These are phyloP conservation scores for Evernia prunastri DNA, from an alignment of 495 filamentous ascomycete genomes.

Conservation along the genomic window DNA sequence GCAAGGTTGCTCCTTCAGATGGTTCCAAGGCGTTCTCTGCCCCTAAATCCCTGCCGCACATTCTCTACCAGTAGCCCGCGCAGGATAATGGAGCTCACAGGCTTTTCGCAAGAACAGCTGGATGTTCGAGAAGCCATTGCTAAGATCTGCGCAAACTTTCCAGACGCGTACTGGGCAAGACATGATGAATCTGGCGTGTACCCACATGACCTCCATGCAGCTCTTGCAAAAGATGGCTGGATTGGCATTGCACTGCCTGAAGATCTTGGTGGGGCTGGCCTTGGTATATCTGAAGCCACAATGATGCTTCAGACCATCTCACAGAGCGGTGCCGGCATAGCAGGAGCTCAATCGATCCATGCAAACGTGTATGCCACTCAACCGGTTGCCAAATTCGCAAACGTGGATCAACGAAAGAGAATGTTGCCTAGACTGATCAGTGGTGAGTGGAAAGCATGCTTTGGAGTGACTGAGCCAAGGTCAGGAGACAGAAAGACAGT, in stretches of 20 bases:
- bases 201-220: slow-evolving; percentile 66
- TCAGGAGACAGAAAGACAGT: slow-evolving; percentile 4
- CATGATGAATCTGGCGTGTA: slow-evolving; percentile 61
- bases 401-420: slow-evolving; percentile 48
- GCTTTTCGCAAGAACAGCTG: slow-evolving; percentile 66
- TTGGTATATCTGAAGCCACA: slow-evolving; percentile 75
- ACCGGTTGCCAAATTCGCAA: slow-evolving; percentile 65
- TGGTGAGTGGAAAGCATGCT: slow-evolving; percentile 62
- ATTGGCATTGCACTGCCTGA: slow-evolving; percentile 72
- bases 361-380: slow-evolving; percentile 76
- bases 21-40: neutral
- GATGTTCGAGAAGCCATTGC: slow-evolving; percentile 63
- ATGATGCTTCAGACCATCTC: slow-evolving; percentile 83
- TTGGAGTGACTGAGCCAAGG: slow-evolving; percentile 55
- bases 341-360: slow-evolving; percentile 70
- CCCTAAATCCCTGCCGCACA: neutral
- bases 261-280: slow-evolving; percentile 61
- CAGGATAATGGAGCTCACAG: slow-evolving; percentile 61
- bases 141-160: slow-evolving; percentile 60
- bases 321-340: slow-evolving; percentile 70
- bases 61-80: slow-evolving; percentile 9
- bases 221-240: slow-evolving; percentile 74
- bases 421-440: slow-evolving; percentile 64
- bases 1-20: neutral
- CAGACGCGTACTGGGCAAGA: slow-evolving; percentile 63